Evolutionary conservation across 768 basidiomycete genomes (phyloP).

Genomic region (Termitomyces sp.): DNA sequence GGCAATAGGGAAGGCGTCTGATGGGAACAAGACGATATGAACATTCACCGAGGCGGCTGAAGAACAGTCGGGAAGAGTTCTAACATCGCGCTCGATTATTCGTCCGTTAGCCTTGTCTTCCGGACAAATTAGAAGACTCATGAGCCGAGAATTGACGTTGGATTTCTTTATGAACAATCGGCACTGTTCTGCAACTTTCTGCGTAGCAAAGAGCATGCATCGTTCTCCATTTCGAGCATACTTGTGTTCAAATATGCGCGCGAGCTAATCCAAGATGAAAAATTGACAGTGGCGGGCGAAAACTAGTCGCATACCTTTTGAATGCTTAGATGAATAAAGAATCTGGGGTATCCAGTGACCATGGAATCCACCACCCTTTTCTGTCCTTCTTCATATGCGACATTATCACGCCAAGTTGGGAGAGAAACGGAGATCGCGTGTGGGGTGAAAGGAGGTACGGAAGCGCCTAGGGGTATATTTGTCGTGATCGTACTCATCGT

Average conservation of each 20-base stretch:
- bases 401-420: conserved; percentile 87
- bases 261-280: conserved; percentile 50
- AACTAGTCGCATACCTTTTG: conserved; percentile 56
- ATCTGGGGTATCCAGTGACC: conserved; percentile 91
- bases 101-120: conserved; percentile 36
- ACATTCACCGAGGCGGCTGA: conserved; percentile 47
- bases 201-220: conserved; percentile 77
- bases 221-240: conserved; percentile 68
- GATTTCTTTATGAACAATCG: conserved; percentile 63
- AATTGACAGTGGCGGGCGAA: background rate
- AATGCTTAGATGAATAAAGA: conserved; percentile 87
- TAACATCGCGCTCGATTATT: conserved; percentile 21
- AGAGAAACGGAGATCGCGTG: conserved; percentile 96
- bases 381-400: conserved; percentile 89
- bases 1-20: conserved; percentile 54
- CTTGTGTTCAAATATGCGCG: conserved; percentile 67
- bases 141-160: conserved; percentile 48
- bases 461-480: conserved; percentile 37
- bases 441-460: conserved; percentile 64
- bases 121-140: conserved; percentile 69
- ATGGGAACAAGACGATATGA: conserved; percentile 78
- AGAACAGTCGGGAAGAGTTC: conserved; percentile 16
- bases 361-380: conserved; percentile 72
- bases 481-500: conserved; percentile 7
- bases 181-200: conserved; percentile 67